These are phyloP conservation scores for Mycoemilia scoparia DNA, from an alignment of 192 early-diverging fungal genomes.

Conservation along the genomic window DNA sequence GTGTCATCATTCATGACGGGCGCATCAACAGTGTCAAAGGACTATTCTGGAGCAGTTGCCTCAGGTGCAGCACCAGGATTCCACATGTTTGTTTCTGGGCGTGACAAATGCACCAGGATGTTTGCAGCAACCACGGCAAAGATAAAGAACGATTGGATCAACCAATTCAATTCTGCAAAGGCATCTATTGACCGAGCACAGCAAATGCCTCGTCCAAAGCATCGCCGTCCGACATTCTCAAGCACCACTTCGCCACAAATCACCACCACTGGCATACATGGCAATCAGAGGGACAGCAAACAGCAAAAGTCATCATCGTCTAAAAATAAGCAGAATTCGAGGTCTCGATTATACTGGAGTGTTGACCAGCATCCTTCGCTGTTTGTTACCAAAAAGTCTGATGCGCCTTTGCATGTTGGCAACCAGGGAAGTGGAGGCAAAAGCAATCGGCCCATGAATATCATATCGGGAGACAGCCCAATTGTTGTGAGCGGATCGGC, in stretches of 20 bases:
- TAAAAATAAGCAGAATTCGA: constrained; percentile 13
- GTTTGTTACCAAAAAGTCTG: constrained; percentile 5
- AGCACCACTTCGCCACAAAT: constrained; percentile 25
- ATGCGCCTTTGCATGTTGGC: neutral
- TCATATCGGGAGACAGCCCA: neutral
- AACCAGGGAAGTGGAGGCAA: neutral
- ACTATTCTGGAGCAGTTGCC: constrained; percentile 28
- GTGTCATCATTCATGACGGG: constrained; percentile 33
- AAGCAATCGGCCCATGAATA: too few species aligned
- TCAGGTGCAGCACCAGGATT: constrained; percentile 30
- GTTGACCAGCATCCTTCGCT: constrained; percentile 35
- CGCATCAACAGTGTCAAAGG: constrained; percentile 31
- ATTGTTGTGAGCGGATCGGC: constrained; percentile 27
- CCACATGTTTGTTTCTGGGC: constrained; percentile 31
- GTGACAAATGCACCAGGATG: constrained; percentile 28
- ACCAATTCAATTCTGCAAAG: constrained; percentile 32
- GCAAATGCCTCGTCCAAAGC: constrained; percentile 11
- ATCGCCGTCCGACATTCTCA: too few species aligned
- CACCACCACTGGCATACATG: constrained; percentile 6
- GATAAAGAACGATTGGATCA: constrained; percentile 32
- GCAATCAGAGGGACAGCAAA: neutral
- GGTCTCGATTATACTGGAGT: constrained; percentile 33
- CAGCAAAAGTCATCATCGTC: constrained; percentile 1
- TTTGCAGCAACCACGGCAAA: constrained; percentile 33
- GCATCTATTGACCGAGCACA: constrained; percentile 24